Evolutionary conservation across 805 yeast species (phyloP), one percentile per base, ranked within the genome.

Genomic region (Zygotorulaspora danielsina): DNA sequence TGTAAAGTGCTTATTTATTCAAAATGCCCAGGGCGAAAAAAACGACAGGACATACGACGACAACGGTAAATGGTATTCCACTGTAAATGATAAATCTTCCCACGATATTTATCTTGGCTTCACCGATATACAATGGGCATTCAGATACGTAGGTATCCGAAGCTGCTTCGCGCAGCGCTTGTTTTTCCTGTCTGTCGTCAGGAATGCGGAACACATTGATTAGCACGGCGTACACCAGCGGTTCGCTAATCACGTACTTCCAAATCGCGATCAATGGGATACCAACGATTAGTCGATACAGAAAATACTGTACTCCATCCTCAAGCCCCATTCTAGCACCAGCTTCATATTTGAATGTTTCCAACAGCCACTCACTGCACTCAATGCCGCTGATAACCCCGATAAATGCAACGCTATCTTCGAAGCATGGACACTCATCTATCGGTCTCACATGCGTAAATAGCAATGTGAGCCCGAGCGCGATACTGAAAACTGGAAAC

Each of bases 391-490:
- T 65, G 11, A 88, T 68, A 30, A 89, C 97, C 3, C 96, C 96
- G 37, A 89, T 67, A 53, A 90, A 90, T 4, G 97, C 95, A 20
- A 90, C 95, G 13, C 88, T 78, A 59, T 90, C 98, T 55, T 89
- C 96, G 56, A 82, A 90, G 60, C 98, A 93, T 1, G 98, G 98
- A 57, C 98, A 90, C 49, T 81, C 83, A 52, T 93, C 98, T 15
- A 84, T 79, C 1, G 97, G 97, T 42, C 74, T 77, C 0, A 88
- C 84, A 63, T 88, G 95, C 29, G 71, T 61, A 51, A 82, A 79
- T 16, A 89, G 72, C 22, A 83, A 53, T 1, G 64, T 45, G 31
- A 81, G 71, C 1, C 72, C 68, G 17, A 67, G 50, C 0, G 67
- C 51, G 1, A 77, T 54, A 1, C 70, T 49, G 0, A 59, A 9